These are phyloP conservation scores for Pseudocercospora vitis DNA, from an alignment of 2,329 filamentous ascomycete species.

Conservation along the genomic window DNA sequence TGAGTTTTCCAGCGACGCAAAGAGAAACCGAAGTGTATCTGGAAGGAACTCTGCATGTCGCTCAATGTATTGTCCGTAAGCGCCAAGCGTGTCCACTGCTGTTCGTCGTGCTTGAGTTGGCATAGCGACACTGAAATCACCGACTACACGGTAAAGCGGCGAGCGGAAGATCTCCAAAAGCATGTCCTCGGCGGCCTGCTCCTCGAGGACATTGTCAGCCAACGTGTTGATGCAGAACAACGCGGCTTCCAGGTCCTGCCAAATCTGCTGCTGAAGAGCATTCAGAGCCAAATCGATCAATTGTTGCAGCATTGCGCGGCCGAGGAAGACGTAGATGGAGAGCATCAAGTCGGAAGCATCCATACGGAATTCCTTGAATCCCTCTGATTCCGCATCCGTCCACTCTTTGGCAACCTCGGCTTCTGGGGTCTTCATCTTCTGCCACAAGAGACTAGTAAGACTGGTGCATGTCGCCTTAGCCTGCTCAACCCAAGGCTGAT, in stretches of 20 bases:
- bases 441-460: conserved; percentile 39
- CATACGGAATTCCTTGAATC: conserved; percentile 62
- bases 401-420: conserved; percentile 58
- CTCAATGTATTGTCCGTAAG: conserved; percentile 75
- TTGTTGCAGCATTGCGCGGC: conserved; percentile 47
- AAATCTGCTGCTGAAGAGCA: conserved; percentile 44
- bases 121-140: conserved; percentile 49
- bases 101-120: conserved; percentile 66
- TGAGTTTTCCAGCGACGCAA: conserved; percentile 63
- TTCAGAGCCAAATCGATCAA: conserved; percentile 48
- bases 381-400: conserved; percentile 62
- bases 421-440: conserved; percentile 56
- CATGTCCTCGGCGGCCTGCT: conserved; percentile 58
- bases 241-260: conserved; percentile 54
- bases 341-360: conserved; percentile 79
- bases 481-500: conserved; percentile 56
- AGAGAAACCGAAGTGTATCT: conserved; percentile 70
- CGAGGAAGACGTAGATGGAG: conserved; percentile 62
- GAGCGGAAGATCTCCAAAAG: conserved; percentile 64
- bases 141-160: conserved; percentile 56
- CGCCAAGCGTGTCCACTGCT: conserved; percentile 68
- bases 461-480: conserved; percentile 62
- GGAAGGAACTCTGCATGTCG: conserved; percentile 67
- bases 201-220: conserved; percentile 64
- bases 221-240: conserved; percentile 66